These are phyloP conservation scores for Cardamine chenopodiifolia DNA, from an alignment of 345 rosid genomes.

Conservation along the genomic window DNA sequence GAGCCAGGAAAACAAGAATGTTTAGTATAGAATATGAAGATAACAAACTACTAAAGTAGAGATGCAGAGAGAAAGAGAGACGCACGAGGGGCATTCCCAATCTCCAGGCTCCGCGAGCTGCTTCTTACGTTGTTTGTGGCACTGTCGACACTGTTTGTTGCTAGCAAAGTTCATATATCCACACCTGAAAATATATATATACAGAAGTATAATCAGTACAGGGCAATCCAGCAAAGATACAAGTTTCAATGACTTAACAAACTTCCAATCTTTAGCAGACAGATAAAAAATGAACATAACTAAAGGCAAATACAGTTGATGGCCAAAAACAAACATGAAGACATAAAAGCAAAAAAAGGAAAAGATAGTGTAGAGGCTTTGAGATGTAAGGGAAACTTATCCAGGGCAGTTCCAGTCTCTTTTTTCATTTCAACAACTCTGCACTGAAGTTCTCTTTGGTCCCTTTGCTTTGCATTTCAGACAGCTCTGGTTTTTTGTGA, in stretches of 20 bases:
- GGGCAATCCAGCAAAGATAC: background rate
- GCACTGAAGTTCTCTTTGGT: slow-evolving; percentile 47
- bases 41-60: background rate
- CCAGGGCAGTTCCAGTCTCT: slow-evolving; percentile 78
- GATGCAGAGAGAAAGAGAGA: slow-evolving; percentile 27
- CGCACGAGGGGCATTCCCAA: slow-evolving; percentile 94
- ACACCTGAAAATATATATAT: slow-evolving; percentile 57
- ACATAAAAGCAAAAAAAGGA: background rate
- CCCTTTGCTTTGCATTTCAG: slow-evolving; percentile 67
- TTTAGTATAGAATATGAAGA: background rate
- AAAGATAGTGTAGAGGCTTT: background rate
- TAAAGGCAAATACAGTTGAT: background rate
- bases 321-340: background rate
- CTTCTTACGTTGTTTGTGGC: slow-evolving; percentile 58
- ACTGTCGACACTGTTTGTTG: slow-evolving; percentile 70
- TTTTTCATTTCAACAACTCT: slow-evolving; percentile 64
- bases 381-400: slow-evolving; percentile 47
- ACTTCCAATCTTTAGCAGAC: slow-evolving; percentile 13
- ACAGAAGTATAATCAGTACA: slow-evolving; percentile 7
- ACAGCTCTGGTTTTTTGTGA: slow-evolving; percentile 62
- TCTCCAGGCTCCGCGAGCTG: slow-evolving; percentile 74
- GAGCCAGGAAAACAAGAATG: slow-evolving; percentile 2
- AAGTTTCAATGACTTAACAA: background rate
- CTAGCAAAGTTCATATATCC: slow-evolving; percentile 90
- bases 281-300: background rate